Evolutionary conservation across 257 asterid species (phyloP).

Genomic region (Voacanga thouarsii): DNA sequence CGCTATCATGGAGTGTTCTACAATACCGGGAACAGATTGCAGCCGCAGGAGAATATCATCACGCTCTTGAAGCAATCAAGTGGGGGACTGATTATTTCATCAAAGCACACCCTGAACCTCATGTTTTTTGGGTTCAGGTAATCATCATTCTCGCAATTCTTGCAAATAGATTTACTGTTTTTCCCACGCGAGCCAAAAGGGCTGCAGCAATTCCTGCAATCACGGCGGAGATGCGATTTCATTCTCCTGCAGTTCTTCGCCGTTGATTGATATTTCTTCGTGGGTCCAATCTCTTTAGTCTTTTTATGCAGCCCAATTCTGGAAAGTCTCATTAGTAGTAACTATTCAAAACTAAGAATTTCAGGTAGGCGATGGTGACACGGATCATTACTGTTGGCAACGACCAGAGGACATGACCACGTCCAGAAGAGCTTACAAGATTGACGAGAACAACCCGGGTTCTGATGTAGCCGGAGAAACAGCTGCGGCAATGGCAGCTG

Average conservation of each 20-base stretch:
- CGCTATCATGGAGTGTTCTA: constrained; percentile 77
- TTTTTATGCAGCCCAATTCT: neutral
- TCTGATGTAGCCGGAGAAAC: constrained; percentile 76
- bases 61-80: constrained; percentile 79
- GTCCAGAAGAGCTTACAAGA: constrained; percentile 64
- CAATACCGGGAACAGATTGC: constrained; percentile 49
- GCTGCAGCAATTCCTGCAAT: constrained; percentile 31
- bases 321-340: neutral
- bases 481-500: constrained; percentile 88
- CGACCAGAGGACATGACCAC: constrained; percentile 88
- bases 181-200: constrained; percentile 9
- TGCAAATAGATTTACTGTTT: constrained; percentile 3
- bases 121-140: constrained; percentile 91
- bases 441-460: constrained; percentile 71
- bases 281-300: constrained; percentile 2
- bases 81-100: constrained; percentile 97
- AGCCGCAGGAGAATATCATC: constrained; percentile 55
- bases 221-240: constrained; percentile 34
- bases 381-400: constrained; percentile 87
- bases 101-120: constrained; percentile 76
- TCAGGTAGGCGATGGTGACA: constrained; percentile 79
- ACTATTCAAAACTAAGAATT: neutral
- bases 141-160: neutral
- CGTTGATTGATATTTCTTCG: neutral
- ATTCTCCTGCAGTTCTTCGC: neutral